Conservation (phyloP, 116 monocot genomes). For the Cymodocea nodosa region DNA sequence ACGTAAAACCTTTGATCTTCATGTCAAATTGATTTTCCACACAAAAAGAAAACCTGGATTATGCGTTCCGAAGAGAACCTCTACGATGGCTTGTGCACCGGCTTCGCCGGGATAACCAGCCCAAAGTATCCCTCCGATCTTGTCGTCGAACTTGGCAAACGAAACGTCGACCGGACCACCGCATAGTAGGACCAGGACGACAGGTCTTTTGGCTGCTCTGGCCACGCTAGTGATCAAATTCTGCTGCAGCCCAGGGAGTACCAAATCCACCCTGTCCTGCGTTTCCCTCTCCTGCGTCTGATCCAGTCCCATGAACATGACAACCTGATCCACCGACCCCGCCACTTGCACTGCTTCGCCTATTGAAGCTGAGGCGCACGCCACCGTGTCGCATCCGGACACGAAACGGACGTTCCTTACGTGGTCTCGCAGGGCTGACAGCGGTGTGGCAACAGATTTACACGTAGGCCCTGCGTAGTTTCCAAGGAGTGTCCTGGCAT, state of each 20-base stretch:
- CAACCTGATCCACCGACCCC: constrained; percentile 52
- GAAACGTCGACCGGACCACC: constrained; percentile 75
- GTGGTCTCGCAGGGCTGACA: constrained; percentile 35
- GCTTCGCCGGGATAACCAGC: constrained; percentile 92
- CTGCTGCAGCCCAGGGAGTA: constrained; percentile 74
- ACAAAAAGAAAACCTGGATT: constrained; percentile 68
- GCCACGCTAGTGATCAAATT: constrained; percentile 57
- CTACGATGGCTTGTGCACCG: constrained; percentile 57
- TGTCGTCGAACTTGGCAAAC: constrained; percentile 49
- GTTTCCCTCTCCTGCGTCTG: constrained; percentile 57
- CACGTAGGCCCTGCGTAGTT: constrained; percentile 81
- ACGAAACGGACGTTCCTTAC: constrained; percentile 34
- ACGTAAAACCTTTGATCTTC: too few species aligned
- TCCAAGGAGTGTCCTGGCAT: constrained; percentile 30
- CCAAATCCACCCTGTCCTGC: constrained; percentile 47
- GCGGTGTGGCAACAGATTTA: constrained; percentile 35
- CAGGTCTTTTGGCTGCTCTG: constrained; percentile 46
- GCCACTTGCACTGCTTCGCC: constrained; percentile 51
- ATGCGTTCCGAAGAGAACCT: constrained; percentile 69
- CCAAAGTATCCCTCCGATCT: constrained; percentile 68
- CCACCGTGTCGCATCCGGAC: constrained; percentile 39
- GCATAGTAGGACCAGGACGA: constrained; percentile 66
- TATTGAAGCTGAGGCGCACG: constrained; percentile 29
- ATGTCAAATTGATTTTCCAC: too few species aligned
- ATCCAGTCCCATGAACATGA: constrained; percentile 83